Evolutionary conservation across 2,329 filamentous ascomycete genomes (phyloP), one percentile per base, ranked within the genome.

Genomic region (Diaporthe aspalathi): DNA sequence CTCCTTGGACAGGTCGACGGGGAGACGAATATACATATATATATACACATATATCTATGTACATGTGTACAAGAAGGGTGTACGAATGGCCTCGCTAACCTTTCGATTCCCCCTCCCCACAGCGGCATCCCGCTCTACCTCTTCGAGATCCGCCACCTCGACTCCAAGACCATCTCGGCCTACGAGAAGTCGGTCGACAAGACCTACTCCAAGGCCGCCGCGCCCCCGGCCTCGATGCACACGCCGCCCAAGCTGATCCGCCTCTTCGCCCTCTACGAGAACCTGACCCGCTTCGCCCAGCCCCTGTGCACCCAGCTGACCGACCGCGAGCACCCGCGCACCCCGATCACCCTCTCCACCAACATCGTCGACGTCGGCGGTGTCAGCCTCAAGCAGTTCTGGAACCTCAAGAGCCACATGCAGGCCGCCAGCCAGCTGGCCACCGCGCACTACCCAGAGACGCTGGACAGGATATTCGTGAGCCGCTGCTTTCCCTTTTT

Each of bases 371-470:
- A 98, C 80, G 94, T 98, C 74, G 92, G 90, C 20, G 91, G 92
- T 17, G 95, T 98, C 32, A 94, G 94, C 7, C 81, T 98, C 80
- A 94, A 93, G 84, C 94, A 97, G 84, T 98, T 98, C 81, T 98
- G 95, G 95, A 97, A 97, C 82, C 83, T 98, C 73, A 96, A 97
- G 85, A 84, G 84, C 29, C 95, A 98, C 81, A 97, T 98, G 94
- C 95, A 98, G 83, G 92, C 94, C 78, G 95, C 95, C 2, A 95
- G 92, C 78, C 89, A 91, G 72, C 86, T 98, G 68, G 95, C 95
- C 7, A 98, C 95, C 4, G 94, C 95, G 6, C 93, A 98, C 83
- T 98, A 98, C 80, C 95, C 95, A 0, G 95, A 98, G 83, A 98
- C 95, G 0, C 84, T 98, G 63, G 95, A 97, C 80, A 88, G 93